These are phyloP conservation scores for Salvia hispanica DNA, from an alignment of 257 asterid genomes.

Conservation along the genomic window DNA sequence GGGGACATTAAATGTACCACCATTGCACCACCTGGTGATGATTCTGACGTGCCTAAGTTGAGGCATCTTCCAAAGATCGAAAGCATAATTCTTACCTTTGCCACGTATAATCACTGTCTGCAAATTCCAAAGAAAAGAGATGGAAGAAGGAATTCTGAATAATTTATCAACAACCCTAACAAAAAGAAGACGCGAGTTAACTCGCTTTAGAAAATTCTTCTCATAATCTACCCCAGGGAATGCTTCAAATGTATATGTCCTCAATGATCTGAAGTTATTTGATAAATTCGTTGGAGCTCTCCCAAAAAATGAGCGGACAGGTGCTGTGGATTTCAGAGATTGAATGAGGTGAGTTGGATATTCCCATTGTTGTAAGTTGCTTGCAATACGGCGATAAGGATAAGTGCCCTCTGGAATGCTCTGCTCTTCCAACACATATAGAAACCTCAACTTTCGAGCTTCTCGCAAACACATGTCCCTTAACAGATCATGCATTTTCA, in stretches of 20 bases:
- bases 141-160: neutral
- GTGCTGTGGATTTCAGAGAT: too few relatives aligned
- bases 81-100: neutral
- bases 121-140: neutral
- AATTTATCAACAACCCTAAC: neutral
- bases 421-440: neutral
- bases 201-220: neutral
- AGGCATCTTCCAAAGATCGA: conserved; percentile 2
- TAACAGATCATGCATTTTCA: neutral
- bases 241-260: neutral
- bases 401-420: neutral
- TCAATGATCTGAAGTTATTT: neutral
- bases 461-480: neutral
- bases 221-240: neutral
- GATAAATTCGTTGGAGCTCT: neutral
- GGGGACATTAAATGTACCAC: neutral
- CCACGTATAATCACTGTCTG: neutral
- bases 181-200: neutral
- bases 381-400: neutral
- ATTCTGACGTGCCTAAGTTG: neutral
- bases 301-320: neutral
- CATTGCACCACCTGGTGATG: too few relatives aligned
- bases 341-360: neutral
- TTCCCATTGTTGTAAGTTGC: too few relatives aligned
- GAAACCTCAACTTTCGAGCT: neutral